Percentiles rank a stretch among this genome's conserved stretches.
Conservation (phyloP, 352 stramenopile genomes). For the Phytopythium delawarense region DNA sequence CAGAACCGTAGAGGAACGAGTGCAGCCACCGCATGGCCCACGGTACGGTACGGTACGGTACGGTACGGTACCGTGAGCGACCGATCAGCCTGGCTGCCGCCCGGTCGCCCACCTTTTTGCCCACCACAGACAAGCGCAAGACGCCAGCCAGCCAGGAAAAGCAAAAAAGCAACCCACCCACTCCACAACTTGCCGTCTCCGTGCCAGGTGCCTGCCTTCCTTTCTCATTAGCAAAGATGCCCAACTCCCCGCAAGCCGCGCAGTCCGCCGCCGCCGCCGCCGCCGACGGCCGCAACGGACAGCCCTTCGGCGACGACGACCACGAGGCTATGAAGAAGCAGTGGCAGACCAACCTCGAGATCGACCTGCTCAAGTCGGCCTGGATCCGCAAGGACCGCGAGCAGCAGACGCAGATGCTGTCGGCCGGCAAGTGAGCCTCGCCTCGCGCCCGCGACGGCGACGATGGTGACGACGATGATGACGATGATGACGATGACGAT, state of each 20-base stretch:
- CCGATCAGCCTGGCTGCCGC: slow-evolving; percentile 2
- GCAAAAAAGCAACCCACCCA: not conserved
- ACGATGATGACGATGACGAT: not conserved
- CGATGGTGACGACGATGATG: not conserved
- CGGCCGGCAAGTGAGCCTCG: slow-evolving; percentile 6
- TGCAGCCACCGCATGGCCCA: not conserved
- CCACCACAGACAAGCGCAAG: no score
- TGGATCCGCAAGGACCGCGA: slow-evolving; percentile 63
- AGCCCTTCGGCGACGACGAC: not conserved
- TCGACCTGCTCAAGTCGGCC: slow-evolving; percentile 55
- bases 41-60: no score
- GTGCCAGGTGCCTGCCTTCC: not conserved
- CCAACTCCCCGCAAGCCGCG: slow-evolving; percentile 6
- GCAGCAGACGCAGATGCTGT: slow-evolving; percentile 7
- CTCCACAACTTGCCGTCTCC: not conserved
- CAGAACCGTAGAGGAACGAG: slow-evolving; percentile 3
- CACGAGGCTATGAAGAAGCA: slow-evolving; percentile 30
- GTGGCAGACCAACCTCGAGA: slow-evolving; percentile 62
- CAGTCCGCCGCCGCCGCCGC: slow-evolving; percentile 4
- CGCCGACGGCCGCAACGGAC: not conserved
- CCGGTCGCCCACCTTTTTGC: not conserved
- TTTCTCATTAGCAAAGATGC: slow-evolving; percentile 8
- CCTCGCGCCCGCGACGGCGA: not conserved
- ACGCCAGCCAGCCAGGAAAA: not conserved
- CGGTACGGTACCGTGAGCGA: slow-evolving; percentile 2